Evolutionary conservation across 1,284 basidiomycete genomes (phyloP).

Genomic region (Boletus mariae): DNA sequence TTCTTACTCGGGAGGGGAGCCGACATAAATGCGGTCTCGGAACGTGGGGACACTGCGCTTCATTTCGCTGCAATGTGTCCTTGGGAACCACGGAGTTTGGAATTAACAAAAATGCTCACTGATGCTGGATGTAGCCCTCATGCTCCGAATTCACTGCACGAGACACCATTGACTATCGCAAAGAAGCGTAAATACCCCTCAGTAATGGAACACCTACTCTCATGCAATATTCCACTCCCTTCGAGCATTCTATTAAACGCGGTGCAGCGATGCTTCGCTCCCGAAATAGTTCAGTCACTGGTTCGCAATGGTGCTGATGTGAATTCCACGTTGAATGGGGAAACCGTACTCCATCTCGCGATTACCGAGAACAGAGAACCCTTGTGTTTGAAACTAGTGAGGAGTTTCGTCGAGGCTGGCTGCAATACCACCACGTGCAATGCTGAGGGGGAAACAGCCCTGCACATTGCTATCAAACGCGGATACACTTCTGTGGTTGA

Average conservation of each 20-base stretch:
- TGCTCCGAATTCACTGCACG: neutral
- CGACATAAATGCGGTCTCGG: neutral
- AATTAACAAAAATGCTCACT: neutral
- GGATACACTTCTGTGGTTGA: neutral
- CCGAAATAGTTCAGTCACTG: neutral
- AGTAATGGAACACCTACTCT: neutral
- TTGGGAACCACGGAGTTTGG: neutral
- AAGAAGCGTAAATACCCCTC: neutral
- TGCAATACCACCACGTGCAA: neutral
- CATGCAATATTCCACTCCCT: neutral
- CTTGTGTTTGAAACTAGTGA: no score
- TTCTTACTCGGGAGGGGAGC: neutral
- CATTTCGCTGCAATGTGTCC: neutral
- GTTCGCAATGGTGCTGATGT: neutral
- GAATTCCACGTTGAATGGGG: neutral
- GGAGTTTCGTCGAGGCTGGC: no score
- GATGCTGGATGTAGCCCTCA: neutral
- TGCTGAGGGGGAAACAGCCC: no score
- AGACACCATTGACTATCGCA: neutral
- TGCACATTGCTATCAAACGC: no score
- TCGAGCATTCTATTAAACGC: neutral
- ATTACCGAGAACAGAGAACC: no score
- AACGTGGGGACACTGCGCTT: neutral
- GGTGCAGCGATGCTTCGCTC: neutral
- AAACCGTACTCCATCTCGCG: no score